These are phyloP conservation scores for Cladophialophora carrionii DNA, from an alignment of 2,329 filamentous ascomycete genomes.

Conservation along the genomic window DNA sequence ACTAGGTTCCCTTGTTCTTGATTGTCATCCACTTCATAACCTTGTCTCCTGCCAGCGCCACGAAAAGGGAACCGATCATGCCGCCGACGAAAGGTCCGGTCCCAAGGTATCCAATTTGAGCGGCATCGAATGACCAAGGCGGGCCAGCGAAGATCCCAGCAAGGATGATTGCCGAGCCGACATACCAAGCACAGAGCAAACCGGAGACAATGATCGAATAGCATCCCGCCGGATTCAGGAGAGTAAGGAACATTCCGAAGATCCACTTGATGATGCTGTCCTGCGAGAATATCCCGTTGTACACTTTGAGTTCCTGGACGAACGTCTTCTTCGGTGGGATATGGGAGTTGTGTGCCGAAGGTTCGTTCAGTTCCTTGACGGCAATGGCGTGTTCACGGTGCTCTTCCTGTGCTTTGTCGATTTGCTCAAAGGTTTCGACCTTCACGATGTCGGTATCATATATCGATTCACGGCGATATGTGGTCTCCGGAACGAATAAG, in stretches of 20 bases:
- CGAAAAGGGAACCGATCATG: constrained; percentile 45
- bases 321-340: constrained; percentile 32
- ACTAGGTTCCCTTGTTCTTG: constrained; percentile 48
- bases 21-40: constrained; percentile 46
- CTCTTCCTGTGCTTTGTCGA: constrained; percentile 16
- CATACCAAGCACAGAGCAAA: constrained; percentile 39
- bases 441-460: constrained; percentile 36
- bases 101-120: constrained; percentile 39
- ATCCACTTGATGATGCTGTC: constrained; percentile 38
- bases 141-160: constrained; percentile 42
- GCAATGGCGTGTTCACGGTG: constrained; percentile 19
- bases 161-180: constrained; percentile 38
- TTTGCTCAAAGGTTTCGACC: constrained; percentile 15
- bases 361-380: constrained; percentile 15
- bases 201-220: constrained; percentile 35
- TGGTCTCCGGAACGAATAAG: constrained; percentile 39
- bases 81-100: constrained; percentile 31
- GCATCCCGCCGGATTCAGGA: constrained; percentile 40
- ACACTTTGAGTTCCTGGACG: constrained; percentile 34
- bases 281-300: constrained; percentile 31
- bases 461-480: constrained; percentile 33
- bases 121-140: constrained; percentile 41
- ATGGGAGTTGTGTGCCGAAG: neutral
- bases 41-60: constrained; percentile 43
- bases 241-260: constrained; percentile 41